Percentiles rank a stretch among this genome's conserved stretches.
Evolutionary conservation across 495 filamentous ascomycete species (phyloP).

Genomic region (Neurospora sp.): DNA sequence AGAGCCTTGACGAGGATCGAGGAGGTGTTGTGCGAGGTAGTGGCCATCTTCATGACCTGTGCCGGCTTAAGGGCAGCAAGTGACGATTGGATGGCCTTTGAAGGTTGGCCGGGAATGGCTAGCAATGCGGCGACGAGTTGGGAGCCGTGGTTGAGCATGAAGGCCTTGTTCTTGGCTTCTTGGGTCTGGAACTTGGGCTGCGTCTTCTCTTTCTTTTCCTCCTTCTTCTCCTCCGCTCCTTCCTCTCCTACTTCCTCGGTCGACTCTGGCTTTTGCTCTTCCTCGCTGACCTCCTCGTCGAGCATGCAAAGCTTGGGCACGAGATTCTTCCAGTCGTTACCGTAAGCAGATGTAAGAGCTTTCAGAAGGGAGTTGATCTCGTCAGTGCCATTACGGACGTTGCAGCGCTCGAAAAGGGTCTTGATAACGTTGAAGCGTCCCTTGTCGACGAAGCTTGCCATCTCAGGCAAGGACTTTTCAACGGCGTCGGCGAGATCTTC

Average conservation of each 20-base stretch:
- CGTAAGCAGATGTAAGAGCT: conserved; percentile 49
- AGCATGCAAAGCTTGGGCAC: conserved; percentile 49
- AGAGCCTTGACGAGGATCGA: conserved; percentile 64
- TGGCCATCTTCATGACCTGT: conserved; percentile 28
- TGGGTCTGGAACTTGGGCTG: conserved; percentile 14
- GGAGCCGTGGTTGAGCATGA: conserved; percentile 34
- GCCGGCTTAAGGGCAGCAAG: conserved; percentile 26
- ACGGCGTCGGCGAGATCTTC: conserved; percentile 68
- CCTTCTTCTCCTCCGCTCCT: neutral
- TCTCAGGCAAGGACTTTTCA: conserved; percentile 54
- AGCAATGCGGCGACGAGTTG: conserved; percentile 33
- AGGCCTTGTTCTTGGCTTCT: conserved; percentile 30
- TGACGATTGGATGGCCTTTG: conserved; percentile 32
- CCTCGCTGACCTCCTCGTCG: conserved; percentile 24
- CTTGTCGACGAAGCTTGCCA: conserved; percentile 59
- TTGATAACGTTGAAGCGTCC: conserved; percentile 69
- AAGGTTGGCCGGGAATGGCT: conserved; percentile 28
- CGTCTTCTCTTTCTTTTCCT: conserved; percentile 2
- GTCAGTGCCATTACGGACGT: conserved; percentile 44
- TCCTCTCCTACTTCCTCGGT: neutral
- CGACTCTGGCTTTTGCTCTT: conserved; percentile 8
- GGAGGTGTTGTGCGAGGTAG: conserved; percentile 32
- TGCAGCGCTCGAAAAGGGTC: conserved; percentile 71
- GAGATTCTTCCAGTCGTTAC: conserved; percentile 41
- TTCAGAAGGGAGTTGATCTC: conserved; percentile 51